phyloP scores from a whole-genome alignment of 1,284 basidiomycete genomes.

The Sporisorium graminicola region DNA sequence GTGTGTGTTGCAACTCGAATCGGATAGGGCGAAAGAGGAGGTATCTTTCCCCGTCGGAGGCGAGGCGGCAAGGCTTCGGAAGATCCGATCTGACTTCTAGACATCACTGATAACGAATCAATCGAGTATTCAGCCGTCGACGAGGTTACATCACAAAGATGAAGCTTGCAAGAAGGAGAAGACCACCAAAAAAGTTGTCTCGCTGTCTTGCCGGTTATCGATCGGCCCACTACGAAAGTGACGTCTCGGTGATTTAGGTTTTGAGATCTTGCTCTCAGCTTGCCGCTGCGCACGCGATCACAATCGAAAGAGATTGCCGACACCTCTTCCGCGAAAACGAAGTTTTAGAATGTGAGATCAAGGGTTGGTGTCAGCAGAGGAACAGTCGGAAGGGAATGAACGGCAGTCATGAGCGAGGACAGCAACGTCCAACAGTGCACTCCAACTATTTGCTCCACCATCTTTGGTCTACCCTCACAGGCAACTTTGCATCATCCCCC shows the following conservation, averaged over 20 bases:
- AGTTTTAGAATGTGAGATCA: conserved; percentile 6
- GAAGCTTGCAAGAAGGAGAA: not conserved
- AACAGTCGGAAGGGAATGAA: not conserved
- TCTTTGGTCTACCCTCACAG: not conserved
- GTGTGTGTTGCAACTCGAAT: not conserved
- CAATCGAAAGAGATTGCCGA: conserved; percentile 1
- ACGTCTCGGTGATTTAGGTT: too few relatives aligned
- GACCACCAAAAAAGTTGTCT: not conserved
- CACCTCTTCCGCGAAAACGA: not conserved
- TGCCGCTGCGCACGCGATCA: too few relatives aligned
- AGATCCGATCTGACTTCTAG: conserved; percentile 20
- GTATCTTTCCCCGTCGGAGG: not conserved
- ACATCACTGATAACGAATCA: not conserved
- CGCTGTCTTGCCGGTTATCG: conserved; percentile 22
- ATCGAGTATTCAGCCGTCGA: not conserved
- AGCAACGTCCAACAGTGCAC: conserved; percentile 10
- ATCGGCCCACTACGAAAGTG: conserved; percentile 16
- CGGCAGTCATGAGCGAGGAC: not conserved
- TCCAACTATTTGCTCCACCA: not conserved
- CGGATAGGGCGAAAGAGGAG: too few relatives aligned
- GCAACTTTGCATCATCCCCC: conserved; percentile 8
- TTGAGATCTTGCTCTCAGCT: too few relatives aligned
- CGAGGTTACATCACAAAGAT: not conserved
- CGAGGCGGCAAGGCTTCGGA: conserved; percentile 1
- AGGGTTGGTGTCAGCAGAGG: not conserved